These are phyloP conservation scores for Cairneyella variabilis DNA, from an alignment of 495 filamentous ascomycete genomes.

Conservation along the genomic window DNA sequence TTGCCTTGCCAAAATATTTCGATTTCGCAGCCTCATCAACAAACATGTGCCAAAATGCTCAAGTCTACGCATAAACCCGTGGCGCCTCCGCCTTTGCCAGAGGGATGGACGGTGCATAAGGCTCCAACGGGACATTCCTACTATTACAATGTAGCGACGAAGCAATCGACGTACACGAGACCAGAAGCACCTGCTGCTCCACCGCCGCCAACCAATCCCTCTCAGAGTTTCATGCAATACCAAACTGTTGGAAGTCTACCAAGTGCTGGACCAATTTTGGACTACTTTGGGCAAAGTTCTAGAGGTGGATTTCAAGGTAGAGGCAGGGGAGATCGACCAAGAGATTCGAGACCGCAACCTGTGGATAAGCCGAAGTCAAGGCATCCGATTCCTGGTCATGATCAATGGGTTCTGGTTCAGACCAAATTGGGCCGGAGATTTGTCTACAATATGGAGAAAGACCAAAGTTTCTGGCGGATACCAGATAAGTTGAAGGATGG, in stretches of 20 bases:
- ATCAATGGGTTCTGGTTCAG: slow-evolving; percentile 89
- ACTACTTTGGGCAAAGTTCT: slow-evolving; percentile 25
- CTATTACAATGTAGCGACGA: slow-evolving; percentile 84
- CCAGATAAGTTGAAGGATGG: slow-evolving; percentile 78
- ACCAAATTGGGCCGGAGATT: slow-evolving; percentile 87
- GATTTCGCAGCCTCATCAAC: background rate
- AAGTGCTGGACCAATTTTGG: slow-evolving; percentile 36
- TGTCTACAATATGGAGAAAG: slow-evolving; percentile 76
- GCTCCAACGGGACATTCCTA: slow-evolving; percentile 85
- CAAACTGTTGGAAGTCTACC: slow-evolving; percentile 35
- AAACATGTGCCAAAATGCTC: slow-evolving; percentile 42
- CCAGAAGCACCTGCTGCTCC: slow-evolving; percentile 41
- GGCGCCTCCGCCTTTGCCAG: slow-evolving; percentile 57
- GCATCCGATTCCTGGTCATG: slow-evolving; percentile 70
- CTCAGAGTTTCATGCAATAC: slow-evolving; percentile 41
- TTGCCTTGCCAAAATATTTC: slow-evolving; percentile 12
- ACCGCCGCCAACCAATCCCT: slow-evolving; percentile 26
- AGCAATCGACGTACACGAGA: slow-evolving; percentile 81
- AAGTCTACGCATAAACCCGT: slow-evolving; percentile 59
- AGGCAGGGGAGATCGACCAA: slow-evolving; percentile 20
- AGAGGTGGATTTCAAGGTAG: slow-evolving; percentile 32
- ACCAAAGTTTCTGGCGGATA: slow-evolving; percentile 90
- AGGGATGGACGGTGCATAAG: slow-evolving; percentile 91
- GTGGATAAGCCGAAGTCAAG: slow-evolving; percentile 79
- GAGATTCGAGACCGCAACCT: slow-evolving; percentile 44